Percentiles rank a stretch among this genome's conserved stretches.
Conservation (phyloP, 2,329 filamentous ascomycete genomes). For the Colletotrichum viniferum region DNA sequence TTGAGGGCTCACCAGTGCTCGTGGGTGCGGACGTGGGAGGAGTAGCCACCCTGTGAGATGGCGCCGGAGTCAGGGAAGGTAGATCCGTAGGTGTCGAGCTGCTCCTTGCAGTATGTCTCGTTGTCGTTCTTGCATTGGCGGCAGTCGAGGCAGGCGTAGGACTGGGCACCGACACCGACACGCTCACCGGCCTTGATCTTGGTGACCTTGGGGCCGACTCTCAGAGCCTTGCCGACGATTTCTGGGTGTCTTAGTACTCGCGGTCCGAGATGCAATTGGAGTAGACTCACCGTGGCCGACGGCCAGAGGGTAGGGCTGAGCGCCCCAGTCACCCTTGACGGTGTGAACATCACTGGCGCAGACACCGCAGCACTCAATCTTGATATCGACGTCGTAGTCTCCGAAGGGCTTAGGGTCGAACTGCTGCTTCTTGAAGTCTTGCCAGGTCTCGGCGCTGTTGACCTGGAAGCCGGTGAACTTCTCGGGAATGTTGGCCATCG, state of each 20-base stretch:
- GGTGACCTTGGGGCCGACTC: slow-evolving; percentile 69
- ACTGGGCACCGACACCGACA: slow-evolving; percentile 73
- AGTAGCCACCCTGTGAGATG: slow-evolving; percentile 65
- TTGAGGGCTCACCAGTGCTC: slow-evolving; percentile 64
- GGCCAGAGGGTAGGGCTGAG: slow-evolving; percentile 64
- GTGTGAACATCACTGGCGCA: slow-evolving; percentile 77
- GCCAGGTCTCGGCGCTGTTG: slow-evolving; percentile 55
- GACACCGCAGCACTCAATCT: slow-evolving; percentile 81
- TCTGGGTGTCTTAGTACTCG: slow-evolving; percentile 42
- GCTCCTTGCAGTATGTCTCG: slow-evolving; percentile 70
- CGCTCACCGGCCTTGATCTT: slow-evolving; percentile 64
- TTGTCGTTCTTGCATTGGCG: slow-evolving; percentile 69
- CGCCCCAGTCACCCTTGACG: slow-evolving; percentile 71
- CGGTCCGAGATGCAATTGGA: not conserved
- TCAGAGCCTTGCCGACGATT: slow-evolving; percentile 71
- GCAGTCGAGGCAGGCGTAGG: slow-evolving; percentile 68
- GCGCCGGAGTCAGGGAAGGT: slow-evolving; percentile 65
- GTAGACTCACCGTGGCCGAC: slow-evolving; percentile 66
- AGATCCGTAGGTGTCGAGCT: slow-evolving; percentile 64
- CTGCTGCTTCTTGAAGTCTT: slow-evolving; percentile 72
- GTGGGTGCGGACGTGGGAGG: slow-evolving; percentile 72
- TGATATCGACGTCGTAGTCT: slow-evolving; percentile 85
- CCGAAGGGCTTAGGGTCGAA: slow-evolving; percentile 86
- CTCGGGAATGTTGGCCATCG: slow-evolving; percentile 58
- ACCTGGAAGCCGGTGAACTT: slow-evolving; percentile 68